Evolutionary conservation across 2,329 filamentous ascomycete species (phyloP).

Genomic region (Sporothrix inflata): DNA sequence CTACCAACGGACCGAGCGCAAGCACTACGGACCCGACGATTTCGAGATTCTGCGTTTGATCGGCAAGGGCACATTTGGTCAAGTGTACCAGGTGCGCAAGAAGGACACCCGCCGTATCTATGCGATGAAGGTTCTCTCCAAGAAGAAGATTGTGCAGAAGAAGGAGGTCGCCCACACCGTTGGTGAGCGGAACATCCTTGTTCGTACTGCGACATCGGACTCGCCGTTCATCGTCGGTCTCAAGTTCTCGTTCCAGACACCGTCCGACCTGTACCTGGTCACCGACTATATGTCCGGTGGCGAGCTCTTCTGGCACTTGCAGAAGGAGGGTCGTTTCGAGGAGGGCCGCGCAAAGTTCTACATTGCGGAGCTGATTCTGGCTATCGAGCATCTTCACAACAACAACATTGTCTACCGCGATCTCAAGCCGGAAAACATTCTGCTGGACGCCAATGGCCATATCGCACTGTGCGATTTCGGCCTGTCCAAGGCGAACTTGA

Average conservation of each 20-base stretch:
- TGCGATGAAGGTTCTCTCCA: conserved; percentile 98
- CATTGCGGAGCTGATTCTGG: conserved; percentile 94
- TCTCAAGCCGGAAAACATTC: conserved; percentile 95
- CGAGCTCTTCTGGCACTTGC: conserved; percentile 97
- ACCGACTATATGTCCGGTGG: conserved; percentile 99
- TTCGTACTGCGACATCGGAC: conserved; percentile 91
- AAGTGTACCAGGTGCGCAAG: conserved; percentile 98
- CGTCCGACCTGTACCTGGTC: conserved; percentile 95
- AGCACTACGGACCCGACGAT: conserved; percentile 89
- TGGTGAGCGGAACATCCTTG: conserved; percentile 94
- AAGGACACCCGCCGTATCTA: conserved; percentile 95
- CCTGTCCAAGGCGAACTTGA: conserved; percentile 94
- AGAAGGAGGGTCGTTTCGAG: conserved; percentile 94
- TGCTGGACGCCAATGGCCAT: conserved; percentile 95
- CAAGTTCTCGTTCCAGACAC: conserved; percentile 98
- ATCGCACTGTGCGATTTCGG: conserved; percentile 98
- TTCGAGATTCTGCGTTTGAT: conserved; percentile 96
- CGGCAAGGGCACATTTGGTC: conserved; percentile 96
- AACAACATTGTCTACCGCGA: conserved; percentile 98
- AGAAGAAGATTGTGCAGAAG: conserved; percentile 99
- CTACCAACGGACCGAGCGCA: conserved; percentile 87
- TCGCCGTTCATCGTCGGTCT: conserved; percentile 97
- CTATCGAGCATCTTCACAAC: conserved; percentile 91
- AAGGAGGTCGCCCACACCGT: conserved; percentile 98
- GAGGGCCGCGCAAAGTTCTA: conserved; percentile 97